Evolutionary conservation across 2,329 filamentous ascomycete genomes (phyloP).

Genomic region (Aureobasidium sp.): DNA sequence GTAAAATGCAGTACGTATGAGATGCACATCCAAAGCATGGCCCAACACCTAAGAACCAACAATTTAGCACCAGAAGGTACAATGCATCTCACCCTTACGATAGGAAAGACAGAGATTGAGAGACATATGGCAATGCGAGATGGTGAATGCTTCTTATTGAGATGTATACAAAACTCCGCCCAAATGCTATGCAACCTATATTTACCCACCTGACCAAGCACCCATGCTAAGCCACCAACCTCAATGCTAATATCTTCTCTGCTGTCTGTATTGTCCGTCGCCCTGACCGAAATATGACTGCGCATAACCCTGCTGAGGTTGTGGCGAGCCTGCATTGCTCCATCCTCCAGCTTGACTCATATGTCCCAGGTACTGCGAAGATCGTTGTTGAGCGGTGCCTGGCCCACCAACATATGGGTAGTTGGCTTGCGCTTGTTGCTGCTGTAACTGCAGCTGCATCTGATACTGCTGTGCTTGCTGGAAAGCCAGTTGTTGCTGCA

Average conservation of each 20-base stretch:
- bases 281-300: conserved; percentile 10
- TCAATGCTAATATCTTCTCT: conserved; percentile 4
- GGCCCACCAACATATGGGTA: conserved; percentile 8
- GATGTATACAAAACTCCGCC: not conserved
- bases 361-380: conserved; percentile 15
- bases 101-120: not conserved
- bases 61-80: no score
- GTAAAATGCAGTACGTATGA: no score
- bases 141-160: not conserved
- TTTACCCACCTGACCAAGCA: not conserved
- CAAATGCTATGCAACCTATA: not conserved
- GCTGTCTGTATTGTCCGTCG: conserved; percentile 7
- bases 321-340: conserved; percentile 8
- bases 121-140: not conserved
- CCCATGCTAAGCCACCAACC: not conserved
- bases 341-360: conserved; percentile 6
- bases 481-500: conserved; percentile 23
- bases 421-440: conserved; percentile 5
- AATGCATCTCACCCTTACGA: no score
- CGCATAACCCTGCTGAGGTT: conserved; percentile 12
- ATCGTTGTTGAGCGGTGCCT: conserved; percentile 14
- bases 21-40: no score
- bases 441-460: conserved; percentile 19
- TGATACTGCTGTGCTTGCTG: conserved; percentile 23
- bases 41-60: no score